A percentile compares a stretch with the other conserved stretches of the same genome.
phyloP scores from a whole-genome alignment of 148 eudicot species.

The Oxyria digyna region DNA sequence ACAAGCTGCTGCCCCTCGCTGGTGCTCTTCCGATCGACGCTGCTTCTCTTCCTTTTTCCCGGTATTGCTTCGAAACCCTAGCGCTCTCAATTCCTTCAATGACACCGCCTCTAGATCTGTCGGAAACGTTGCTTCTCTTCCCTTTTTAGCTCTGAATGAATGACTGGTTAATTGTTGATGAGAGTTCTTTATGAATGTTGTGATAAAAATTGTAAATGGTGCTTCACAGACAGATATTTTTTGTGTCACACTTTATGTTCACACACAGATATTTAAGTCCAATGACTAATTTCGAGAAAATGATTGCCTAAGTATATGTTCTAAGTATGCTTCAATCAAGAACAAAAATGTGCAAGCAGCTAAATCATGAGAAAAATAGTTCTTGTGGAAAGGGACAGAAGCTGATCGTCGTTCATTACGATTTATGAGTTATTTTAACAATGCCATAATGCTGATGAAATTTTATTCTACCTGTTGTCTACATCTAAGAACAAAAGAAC shows the following conservation, averaged over 20 bases:
- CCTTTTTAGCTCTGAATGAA: not conserved
- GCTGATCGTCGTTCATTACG: not conserved
- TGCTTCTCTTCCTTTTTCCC: no score
- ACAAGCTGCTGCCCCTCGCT: no score
- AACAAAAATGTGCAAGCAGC: not conserved
- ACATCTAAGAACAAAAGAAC: not conserved
- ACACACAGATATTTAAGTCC: slow-evolving; percentile 39
- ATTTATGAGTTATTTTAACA: not conserved
- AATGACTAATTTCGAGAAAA: slow-evolving; percentile 11
- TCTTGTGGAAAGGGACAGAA: not conserved
- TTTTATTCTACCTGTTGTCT: not conserved
- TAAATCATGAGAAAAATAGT: not conserved
- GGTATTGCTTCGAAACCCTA: no score
- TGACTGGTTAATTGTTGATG: not conserved
- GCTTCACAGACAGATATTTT: not conserved
- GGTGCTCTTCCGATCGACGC: no score
- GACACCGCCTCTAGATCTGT: no score
- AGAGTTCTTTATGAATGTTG: not conserved
- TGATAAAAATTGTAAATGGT: not conserved
- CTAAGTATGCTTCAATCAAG: not conserved
- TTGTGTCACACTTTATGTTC: no score
- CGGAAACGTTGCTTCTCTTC: no score
- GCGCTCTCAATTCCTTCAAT: no score
- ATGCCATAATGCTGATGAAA: not conserved
- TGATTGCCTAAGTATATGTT: not conserved